These are phyloP conservation scores for Blastocystis hominis DNA, from an alignment of 352 stramenopile genomes.

Conservation along the genomic window DNA sequence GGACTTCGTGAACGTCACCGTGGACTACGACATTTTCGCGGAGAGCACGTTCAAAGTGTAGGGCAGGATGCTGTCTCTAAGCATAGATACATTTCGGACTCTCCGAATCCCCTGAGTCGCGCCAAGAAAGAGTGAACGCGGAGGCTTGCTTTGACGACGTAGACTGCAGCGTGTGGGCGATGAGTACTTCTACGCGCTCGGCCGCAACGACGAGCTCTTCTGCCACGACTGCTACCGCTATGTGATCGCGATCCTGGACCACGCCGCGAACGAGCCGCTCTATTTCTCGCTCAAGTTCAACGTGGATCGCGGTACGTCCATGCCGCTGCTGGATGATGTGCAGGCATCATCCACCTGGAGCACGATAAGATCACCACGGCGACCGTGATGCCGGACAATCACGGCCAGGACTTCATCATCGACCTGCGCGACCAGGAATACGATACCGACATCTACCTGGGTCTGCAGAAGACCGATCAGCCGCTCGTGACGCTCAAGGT, in stretches of 20 bases:
- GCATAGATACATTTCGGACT: not conserved
- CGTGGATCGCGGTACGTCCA: not conserved
- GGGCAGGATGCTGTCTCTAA: not conserved
- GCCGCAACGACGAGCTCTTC: not conserved
- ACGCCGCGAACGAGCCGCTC: not conserved
- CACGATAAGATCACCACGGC: not conserved
- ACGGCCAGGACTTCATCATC: slow-evolving; percentile 47
- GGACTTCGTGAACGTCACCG: slow-evolving; percentile 33
- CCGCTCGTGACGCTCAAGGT: not conserved
- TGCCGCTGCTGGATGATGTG: not conserved
- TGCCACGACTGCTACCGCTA: slow-evolving; percentile 42
- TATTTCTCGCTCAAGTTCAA: not conserved
- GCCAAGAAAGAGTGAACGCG: not conserved
- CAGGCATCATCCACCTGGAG: slow-evolving; percentile 27
- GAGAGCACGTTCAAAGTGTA: not conserved
- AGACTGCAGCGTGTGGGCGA: not conserved
- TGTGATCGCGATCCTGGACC: not conserved
- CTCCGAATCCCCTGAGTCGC: not conserved
- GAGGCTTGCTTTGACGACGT: not conserved
- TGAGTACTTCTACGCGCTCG: not conserved
- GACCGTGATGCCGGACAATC: not conserved
- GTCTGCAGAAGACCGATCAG: slow-evolving; percentile 11
- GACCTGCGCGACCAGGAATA: slow-evolving; percentile 32
- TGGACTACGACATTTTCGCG: not conserved
- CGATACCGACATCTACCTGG: slow-evolving; percentile 34